Base-by-base conservation (phyloP, 345 rosid species). In the Mercurialis annua region DNA sequence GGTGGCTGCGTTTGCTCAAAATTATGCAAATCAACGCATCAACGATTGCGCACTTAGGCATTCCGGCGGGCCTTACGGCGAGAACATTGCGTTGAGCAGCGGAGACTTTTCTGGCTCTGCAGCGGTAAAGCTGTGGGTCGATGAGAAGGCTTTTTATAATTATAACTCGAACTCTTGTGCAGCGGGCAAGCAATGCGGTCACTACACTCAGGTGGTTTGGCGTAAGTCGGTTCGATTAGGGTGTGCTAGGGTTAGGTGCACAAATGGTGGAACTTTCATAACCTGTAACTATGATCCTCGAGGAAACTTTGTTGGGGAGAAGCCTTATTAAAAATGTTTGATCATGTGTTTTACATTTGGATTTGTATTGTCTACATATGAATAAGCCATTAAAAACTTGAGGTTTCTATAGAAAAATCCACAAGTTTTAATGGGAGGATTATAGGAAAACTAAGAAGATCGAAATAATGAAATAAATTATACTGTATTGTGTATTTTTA, bases 41-140 rank as follows among this genome's bases (percentile, higher is more conserved):
- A 33, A 49, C 3, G 42, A 56, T 23, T 31, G 59, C 29, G 38
- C 20, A 2, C 33, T 52, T 16, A 30, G 53, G 49, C 36, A 38
- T 10, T 30, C 42, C 2, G 33, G 31, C n/a, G 47, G 31, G 6
- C 61, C 43, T 11, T 51, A 55, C 7, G 49, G 60, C 4, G 62
- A 66, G 51, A 53, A 34, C 23, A 14, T 66, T 10, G 61, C 61
- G 0, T 15, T 2, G 48, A 38, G 61, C 6, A 38, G 23, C 23
- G 40, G 8, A 1, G 54, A 62, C 36, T 17, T 66, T 43, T 58
- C 81, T 0, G 84, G 77, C 18, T 64, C 64, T 1, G 73, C 59
- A 17, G 90, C 90, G 0, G 90, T 88, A 26, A 57, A 59, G 11
- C 0, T 86, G 82, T 89, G 88, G 90, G 83, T 81, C 2, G 52